Percentiles rank a stretch among this genome's conserved stretches.
These are phyloP conservation scores for Adansonia grandidieri DNA, from an alignment of 441 rosid species.

Conservation along the genomic window DNA sequence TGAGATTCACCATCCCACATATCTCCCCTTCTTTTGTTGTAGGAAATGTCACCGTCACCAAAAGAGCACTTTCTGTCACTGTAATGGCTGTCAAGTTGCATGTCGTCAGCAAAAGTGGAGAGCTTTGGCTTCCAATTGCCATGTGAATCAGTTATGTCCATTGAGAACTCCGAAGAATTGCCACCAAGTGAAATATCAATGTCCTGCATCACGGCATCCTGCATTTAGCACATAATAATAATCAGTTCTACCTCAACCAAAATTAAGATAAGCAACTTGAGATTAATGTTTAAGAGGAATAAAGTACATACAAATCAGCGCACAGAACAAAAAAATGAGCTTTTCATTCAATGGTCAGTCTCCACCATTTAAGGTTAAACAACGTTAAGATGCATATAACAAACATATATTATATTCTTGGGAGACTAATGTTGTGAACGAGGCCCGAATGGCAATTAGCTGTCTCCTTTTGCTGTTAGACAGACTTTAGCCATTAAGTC, in stretches of 20 bases:
- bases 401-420: not conserved
- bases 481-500: not conserved
- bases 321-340: not conserved
- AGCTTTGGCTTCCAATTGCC: slow-evolving; percentile 37
- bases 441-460: not conserved
- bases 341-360: not conserved
- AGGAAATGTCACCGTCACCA: slow-evolving; percentile 32
- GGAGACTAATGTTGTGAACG: not conserved
- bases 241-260: slow-evolving; percentile 25
- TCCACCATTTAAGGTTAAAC: not conserved
- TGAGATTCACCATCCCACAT: slow-evolving; percentile 58
- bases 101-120: slow-evolving; percentile 33
- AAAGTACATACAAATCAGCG: not conserved
- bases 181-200: slow-evolving; percentile 39
- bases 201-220: slow-evolving; percentile 60
- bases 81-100: slow-evolving; percentile 37
- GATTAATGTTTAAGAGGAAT: slow-evolving; percentile 1
- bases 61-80: slow-evolving; percentile 44
- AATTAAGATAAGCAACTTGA: slow-evolving; percentile 18
- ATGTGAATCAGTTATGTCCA: slow-evolving; percentile 36
- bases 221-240: slow-evolving; percentile 32
- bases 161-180: slow-evolving; percentile 41
- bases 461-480: not conserved
- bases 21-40: slow-evolving; percentile 30
- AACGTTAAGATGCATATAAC: not conserved